Base-by-base conservation (phyloP, 139 green algal genomes). In the Picocystis salinarum region DNA sequence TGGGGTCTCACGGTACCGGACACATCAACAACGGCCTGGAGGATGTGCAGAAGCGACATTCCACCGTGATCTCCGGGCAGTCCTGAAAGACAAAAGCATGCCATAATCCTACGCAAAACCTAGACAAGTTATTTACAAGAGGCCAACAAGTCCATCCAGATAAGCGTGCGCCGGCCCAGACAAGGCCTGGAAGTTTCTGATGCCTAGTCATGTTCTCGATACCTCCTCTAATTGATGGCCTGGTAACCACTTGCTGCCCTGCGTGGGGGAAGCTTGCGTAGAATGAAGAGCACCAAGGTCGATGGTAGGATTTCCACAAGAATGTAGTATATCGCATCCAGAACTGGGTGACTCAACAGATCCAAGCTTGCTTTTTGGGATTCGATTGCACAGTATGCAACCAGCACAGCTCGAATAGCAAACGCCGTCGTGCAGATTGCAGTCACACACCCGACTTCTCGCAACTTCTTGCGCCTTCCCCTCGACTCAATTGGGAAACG, bases 401-500 rank as follows among this genome's bases (percentile, higher is more conserved):
- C 33, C n/a, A 39, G 23, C 34, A 69, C 40, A 40, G 67, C 68
- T 7, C 69, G 56, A 19, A 56, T 28, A 18, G 53, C 67, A 67
- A 95, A 97, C 63, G 76, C 90, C 17, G 66, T 65, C 1, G 82
- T 74, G 54, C 86, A 96, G 56, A 96, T 87, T 40, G 64, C 48
- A 2, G 86, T 93, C 9, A 97, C 87, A 39, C 76, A 61, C 3
- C 83, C 2, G 7, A 80, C 85, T 63, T 98, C 88, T 13, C 67
- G 59, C 55, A 98, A 75, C 81, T 98, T 98, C 69, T 92, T 93
- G 33, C 71, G 58, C 20, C 85, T 62, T 1, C 88, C 88, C 10
- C 73, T 59, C 9, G 61, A 83, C 59, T 96, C 85, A 22, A 96
- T 86, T 5, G 88, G 88, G 69, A 96, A 98, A 23, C 77, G 66